A percentile compares a stretch with the other conserved stretches of the same genome.
These are phyloP conservation scores for Backusella macrospora DNA, from an alignment of 192 early-diverging fungal species.

Conservation along the genomic window DNA sequence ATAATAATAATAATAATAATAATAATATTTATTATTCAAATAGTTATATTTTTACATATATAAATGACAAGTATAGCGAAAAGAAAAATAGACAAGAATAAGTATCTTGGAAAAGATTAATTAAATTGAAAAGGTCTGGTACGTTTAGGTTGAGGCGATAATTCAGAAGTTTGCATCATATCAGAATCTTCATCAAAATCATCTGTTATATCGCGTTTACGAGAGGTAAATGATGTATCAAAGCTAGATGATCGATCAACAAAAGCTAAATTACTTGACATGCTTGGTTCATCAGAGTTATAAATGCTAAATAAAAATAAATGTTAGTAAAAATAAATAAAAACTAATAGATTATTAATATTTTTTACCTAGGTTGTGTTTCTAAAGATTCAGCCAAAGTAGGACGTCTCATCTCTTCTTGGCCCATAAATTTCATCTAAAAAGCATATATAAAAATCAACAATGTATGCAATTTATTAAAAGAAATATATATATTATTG, in stretches of 20 bases:
- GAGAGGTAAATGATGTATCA: background rate
- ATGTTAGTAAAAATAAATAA: background rate
- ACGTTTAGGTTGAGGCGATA: constrained; percentile 4
- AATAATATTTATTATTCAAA: too few relatives aligned
- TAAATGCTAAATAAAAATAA: background rate
- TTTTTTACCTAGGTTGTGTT: background rate
- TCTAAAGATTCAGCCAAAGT: background rate
- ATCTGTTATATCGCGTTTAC: background rate
- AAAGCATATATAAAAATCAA: too few relatives aligned
- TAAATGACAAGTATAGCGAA: too few relatives aligned
- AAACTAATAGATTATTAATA: background rate
- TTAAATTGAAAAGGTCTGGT: constrained; percentile 10
- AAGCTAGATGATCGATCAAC: background rate
- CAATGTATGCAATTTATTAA: too few relatives aligned
- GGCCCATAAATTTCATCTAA: constrained; percentile 7
- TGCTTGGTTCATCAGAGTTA: constrained; percentile 6
- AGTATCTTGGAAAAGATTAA: background rate
- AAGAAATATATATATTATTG: background rate
- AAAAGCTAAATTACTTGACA: constrained; percentile 24
- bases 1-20: too few relatives aligned
- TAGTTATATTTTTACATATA: too few relatives aligned
- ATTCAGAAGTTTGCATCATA: constrained; percentile 5
- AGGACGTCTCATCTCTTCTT: background rate
- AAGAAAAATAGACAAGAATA: background rate
- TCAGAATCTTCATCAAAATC: constrained; percentile 1